These are phyloP conservation scores for Amoebophrya sp. DNA, from an alignment of 169 alveolate species.

Conservation along the genomic window DNA sequence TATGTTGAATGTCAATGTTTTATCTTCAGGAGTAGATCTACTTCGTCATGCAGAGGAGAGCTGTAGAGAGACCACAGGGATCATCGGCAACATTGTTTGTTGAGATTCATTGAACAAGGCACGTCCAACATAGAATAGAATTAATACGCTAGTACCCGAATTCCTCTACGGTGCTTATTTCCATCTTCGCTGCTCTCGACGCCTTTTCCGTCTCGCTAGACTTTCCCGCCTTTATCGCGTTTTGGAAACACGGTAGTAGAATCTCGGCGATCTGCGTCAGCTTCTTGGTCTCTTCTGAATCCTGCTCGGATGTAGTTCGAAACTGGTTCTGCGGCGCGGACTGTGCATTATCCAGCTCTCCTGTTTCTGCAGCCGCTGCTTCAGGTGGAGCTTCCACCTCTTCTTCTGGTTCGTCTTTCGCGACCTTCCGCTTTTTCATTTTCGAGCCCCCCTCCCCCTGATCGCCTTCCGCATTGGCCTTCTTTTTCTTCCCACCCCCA, in stretches of 20 bases:
- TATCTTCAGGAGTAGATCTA: too few species aligned
- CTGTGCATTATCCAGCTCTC: not conserved
- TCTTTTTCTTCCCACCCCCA: not conserved
- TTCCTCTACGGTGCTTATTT: not conserved
- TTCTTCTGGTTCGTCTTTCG: too few species aligned
- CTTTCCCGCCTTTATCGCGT: not conserved
- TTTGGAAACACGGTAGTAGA: not conserved
- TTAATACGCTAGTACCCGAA: not conserved
- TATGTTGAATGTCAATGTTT: not conserved
- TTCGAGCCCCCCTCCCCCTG: not conserved
- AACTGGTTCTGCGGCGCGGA: not conserved
- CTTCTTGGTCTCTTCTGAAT: not conserved
- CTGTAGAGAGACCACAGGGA: too few species aligned
- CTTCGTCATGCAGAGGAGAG: too few species aligned
- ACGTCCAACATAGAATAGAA: not conserved
- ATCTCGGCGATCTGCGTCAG: not conserved
- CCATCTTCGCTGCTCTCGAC: not conserved
- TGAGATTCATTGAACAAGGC: not conserved
- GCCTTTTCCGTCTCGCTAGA: not conserved
- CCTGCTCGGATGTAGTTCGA: not conserved
- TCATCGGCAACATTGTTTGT: too few species aligned
- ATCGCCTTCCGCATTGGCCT: not conserved
- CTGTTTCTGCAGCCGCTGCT: not conserved
- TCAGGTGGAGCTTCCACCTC: not conserved
- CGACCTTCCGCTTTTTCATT: not conserved